These are phyloP conservation scores for Serendipita sp. DNA, from an alignment of 768 basidiomycete species.

Conservation along the genomic window DNA sequence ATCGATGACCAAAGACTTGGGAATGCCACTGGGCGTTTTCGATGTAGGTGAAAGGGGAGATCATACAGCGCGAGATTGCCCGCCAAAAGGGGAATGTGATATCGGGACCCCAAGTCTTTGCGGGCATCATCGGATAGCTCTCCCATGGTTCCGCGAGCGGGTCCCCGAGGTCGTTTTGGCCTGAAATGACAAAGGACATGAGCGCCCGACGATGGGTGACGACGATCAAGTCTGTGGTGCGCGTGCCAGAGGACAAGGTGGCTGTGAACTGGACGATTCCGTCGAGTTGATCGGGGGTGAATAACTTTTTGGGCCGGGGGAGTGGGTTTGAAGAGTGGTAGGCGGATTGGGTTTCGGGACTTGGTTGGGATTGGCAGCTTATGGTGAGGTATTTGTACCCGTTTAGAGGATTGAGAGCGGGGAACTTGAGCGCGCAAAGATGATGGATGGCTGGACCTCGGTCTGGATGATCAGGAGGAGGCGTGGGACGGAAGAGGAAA, in stretches of 20 bases:
- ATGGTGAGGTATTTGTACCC: constrained; percentile 1
- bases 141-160: constrained; percentile 1
- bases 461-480: neutral
- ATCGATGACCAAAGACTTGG: neutral
- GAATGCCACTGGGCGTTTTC: neutral
- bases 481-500: constrained; percentile 3
- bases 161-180: neutral
- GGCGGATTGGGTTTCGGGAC: neutral
- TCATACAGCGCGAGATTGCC: neutral
- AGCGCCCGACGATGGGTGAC: constrained; percentile 1
- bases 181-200: neutral
- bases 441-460: constrained; percentile 3
- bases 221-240: neutral
- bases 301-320: neutral
- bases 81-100: neutral
- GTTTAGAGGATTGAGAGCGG: neutral
- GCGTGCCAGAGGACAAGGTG: neutral
- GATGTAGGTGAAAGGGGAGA: neutral
- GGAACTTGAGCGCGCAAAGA: constrained; percentile 2
- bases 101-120: constrained; percentile 3
- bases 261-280: neutral
- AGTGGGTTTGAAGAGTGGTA: neutral
- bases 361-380: constrained; percentile 3
- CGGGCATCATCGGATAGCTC: constrained; percentile 1
- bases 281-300: neutral